Evolutionary conservation across 805 yeast species (phyloP).

Genomic region (Suhomyces xylopsoci): DNA sequence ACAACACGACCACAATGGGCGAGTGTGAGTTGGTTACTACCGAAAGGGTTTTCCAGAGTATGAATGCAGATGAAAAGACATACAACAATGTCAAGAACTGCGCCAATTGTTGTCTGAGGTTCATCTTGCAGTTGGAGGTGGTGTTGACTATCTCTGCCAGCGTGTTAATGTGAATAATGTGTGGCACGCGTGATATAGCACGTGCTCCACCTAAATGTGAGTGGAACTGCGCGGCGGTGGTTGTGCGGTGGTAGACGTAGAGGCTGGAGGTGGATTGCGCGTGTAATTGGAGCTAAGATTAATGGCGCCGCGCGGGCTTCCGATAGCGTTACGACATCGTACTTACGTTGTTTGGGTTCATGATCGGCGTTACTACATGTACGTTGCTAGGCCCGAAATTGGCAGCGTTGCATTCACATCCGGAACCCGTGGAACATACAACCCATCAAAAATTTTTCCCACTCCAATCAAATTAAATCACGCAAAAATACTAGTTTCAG

Average conservation of each 20-base stretch:
- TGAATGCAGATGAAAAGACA: slow-evolving; percentile 83
- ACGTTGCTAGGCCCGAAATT: not conserved
- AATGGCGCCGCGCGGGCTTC: not conserved
- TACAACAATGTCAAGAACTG: slow-evolving; percentile 71
- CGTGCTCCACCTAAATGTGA: not conserved
- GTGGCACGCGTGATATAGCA: not conserved
- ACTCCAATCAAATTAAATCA: slow-evolving; percentile 1
- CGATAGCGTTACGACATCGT: not conserved
- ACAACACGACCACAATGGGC: slow-evolving; percentile 92
- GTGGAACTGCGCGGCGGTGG: not conserved
- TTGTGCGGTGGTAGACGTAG: not conserved
- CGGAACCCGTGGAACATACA: not conserved
- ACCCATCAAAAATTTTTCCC: not conserved
- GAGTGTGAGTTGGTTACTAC: slow-evolving; percentile 79
- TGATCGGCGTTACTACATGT: not conserved
- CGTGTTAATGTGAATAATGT: not conserved
- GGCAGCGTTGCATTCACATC: not conserved
- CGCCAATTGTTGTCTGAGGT: slow-evolving; percentile 56
- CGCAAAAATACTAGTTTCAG: not conserved
- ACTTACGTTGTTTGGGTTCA: not conserved
- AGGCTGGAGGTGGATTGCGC: not conserved
- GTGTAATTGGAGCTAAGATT: too few relatives aligned
- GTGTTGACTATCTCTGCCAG: not conserved
- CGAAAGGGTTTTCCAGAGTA: slow-evolving; percentile 84
- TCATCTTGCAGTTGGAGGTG: slow-evolving; percentile 35